Evolutionary conservation across 306 rosid species (phyloP).

Genomic region (Corylus americana): DNA sequence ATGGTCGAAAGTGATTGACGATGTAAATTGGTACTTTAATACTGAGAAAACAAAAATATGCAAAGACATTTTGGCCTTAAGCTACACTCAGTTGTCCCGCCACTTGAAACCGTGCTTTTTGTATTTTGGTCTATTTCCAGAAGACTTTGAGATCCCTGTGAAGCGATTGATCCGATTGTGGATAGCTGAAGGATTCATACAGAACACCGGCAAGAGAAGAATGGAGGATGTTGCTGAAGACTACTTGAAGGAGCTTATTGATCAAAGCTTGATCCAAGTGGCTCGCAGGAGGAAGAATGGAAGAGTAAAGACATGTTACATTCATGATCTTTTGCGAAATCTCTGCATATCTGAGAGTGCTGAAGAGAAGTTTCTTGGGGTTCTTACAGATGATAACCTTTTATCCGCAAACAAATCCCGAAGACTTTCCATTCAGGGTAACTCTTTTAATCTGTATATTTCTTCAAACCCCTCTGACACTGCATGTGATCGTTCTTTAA

Average conservation of each 20-base stretch:
- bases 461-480: background rate
- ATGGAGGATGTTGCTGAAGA: background rate
- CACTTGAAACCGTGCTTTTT: too few species aligned
- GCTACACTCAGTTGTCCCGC: too few species aligned
- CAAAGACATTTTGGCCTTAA: too few species aligned
- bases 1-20: too few species aligned
- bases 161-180: background rate
- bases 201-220: accelerated
- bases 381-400: background rate
- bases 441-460: too few species aligned
- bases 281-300: background rate
- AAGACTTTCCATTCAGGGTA: background rate
- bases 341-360: background rate
- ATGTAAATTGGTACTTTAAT: too few species aligned
- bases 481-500: background rate
- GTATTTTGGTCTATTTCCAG: background rate
- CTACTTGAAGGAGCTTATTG: background rate
- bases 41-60: too few species aligned
- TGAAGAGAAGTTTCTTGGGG: background rate
- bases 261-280: background rate
- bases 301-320: background rate
- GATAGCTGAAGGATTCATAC: slow-evolving; percentile 1
- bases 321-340: background rate
- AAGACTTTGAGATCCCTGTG: background rate
- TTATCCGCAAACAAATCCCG: background rate